phyloP scores from a whole-genome alignment of 129 eudicot species.

The Centaurea solstitialis region DNA sequence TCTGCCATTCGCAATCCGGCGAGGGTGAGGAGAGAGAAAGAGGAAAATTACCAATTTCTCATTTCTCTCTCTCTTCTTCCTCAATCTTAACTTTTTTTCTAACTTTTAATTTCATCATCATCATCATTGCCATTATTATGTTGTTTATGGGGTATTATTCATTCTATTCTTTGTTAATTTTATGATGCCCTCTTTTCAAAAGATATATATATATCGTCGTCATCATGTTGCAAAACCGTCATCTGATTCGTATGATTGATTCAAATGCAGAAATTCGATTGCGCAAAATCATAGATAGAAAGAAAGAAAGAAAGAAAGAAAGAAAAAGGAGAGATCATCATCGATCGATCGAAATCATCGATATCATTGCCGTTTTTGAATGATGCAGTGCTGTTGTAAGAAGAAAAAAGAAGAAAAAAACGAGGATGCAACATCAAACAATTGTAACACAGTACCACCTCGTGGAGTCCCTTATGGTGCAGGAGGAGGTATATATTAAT shows the following conservation, averaged over 20 bases:
- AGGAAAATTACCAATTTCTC: conserved; percentile 36
- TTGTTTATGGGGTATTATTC: conserved; percentile 26
- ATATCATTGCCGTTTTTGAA: conserved; percentile 18
- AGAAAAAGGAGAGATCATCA: too few species aligned
- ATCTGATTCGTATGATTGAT: neutral
- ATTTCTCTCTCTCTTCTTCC: conserved; percentile 39
- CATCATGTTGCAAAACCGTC: too few species aligned
- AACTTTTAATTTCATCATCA: neutral
- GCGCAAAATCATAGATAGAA: conserved; percentile 5
- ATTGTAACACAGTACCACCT: conserved; percentile 50
- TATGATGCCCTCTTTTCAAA: too few species aligned
- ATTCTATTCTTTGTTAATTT: neutral
- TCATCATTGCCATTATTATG: neutral
- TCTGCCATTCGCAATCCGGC: conserved; percentile 20
- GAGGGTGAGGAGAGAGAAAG: conserved; percentile 40
- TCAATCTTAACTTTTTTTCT: neutral
- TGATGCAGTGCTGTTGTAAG: conserved; percentile 75
- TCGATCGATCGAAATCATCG: too few species aligned
- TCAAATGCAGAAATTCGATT: conserved; percentile 20
- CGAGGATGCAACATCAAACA: conserved; percentile 54
- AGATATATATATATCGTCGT: too few species aligned
- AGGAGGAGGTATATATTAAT: conserved; percentile 6
- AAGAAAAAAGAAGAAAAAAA: conserved; percentile 37
- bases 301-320: neutral
- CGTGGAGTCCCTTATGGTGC: conserved; percentile 27